phyloP scores from a whole-genome alignment of 1,139 yeast species.

The Saccharomyces hybrid region DNA sequence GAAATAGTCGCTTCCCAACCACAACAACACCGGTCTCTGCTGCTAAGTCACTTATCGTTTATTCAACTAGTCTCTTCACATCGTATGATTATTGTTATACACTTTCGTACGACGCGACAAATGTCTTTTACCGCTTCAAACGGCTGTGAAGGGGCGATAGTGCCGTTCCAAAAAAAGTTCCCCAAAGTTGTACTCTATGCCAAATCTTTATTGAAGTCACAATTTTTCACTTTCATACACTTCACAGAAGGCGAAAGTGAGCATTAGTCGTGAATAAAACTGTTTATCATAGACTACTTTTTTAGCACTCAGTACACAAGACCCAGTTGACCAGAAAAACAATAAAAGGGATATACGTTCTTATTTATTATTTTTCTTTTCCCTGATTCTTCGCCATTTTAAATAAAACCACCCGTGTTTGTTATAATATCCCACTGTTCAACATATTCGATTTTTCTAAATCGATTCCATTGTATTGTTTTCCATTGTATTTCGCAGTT shows the following conservation, averaged over 20 bases:
- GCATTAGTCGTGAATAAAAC: neutral
- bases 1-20: neutral
- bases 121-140: neutral
- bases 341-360: neutral
- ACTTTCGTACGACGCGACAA: neutral
- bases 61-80: neutral
- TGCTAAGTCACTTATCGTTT: neutral
- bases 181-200: neutral
- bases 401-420: neutral
- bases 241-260: neutral
- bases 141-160: slow-evolving; percentile 1
- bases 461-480: neutral
- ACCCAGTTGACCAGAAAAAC: neutral
- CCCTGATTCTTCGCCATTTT: neutral
- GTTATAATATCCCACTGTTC: neutral
- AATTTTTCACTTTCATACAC: neutral
- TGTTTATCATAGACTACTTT: neutral
- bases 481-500: neutral
- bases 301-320: neutral
- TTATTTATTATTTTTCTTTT: neutral
- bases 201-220: neutral
- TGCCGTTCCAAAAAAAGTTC: neutral
- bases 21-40: neutral
- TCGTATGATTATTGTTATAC: neutral
- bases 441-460: neutral